Conservation (phyloP, 2,329 filamentous ascomycete genomes). For the Diaporthe capsici region DNA sequence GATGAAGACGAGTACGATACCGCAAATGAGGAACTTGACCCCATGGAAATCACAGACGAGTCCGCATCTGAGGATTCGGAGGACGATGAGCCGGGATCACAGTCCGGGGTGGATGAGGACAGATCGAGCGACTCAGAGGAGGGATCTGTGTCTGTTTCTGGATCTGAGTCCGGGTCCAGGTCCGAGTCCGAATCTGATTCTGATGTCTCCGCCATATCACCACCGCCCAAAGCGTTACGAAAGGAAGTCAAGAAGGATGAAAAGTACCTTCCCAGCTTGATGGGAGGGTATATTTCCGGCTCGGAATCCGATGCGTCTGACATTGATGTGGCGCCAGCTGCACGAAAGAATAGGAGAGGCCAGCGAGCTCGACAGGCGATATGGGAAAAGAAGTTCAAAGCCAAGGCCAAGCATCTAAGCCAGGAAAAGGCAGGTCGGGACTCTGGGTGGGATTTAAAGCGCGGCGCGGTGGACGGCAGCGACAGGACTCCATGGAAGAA, state of each 20-base stretch:
- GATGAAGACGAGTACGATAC: conserved; percentile 43
- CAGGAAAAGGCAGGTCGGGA: conserved; percentile 58
- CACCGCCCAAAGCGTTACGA: conserved; percentile 43
- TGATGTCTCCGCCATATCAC: conserved; percentile 42
- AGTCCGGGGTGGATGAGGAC: conserved; percentile 44
- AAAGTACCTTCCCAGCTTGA: conserved; percentile 79
- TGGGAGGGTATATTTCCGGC: conserved; percentile 84
- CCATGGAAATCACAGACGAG: conserved; percentile 42
- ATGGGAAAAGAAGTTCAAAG: conserved; percentile 85
- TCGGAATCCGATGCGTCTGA: conserved; percentile 77
- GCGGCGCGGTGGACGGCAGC: conserved; percentile 65
- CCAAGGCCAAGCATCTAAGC: conserved; percentile 76
- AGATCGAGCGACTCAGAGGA: conserved; percentile 34
- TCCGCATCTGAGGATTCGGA: conserved; percentile 43
- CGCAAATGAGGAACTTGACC: conserved; percentile 42
- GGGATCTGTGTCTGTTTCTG: background rate
- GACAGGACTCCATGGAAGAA: conserved; percentile 67
- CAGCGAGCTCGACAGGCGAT: conserved; percentile 84
- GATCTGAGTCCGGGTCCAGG: background rate
- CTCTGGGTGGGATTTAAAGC: conserved; percentile 70
- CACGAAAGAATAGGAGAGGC: conserved; percentile 81
- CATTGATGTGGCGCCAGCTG: conserved; percentile 70
- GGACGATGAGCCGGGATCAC: conserved; percentile 47
- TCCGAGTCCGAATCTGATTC: conserved; percentile 31
- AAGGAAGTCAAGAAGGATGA: conserved; percentile 54